Conservation (phyloP, 768 basidiomycete species). For the Xanthoconium purpureum region DNA sequence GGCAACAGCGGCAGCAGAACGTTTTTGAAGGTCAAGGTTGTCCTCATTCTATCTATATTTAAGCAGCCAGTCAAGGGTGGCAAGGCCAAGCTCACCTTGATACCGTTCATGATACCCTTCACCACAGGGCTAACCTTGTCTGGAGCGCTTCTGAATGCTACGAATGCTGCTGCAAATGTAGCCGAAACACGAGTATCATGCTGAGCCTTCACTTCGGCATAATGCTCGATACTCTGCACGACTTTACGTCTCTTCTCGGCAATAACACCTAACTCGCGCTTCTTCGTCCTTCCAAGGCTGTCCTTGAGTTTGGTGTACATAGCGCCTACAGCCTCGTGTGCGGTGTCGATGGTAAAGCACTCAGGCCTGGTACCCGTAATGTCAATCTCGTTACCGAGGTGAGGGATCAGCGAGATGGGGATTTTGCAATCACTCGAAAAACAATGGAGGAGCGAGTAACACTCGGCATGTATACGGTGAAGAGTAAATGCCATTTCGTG, state of each 20-base stretch:
- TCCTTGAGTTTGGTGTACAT: slow-evolving; percentile 77
- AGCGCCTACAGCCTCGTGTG: slow-evolving; percentile 62
- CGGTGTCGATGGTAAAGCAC: slow-evolving; percentile 78
- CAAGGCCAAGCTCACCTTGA: slow-evolving; percentile 65
- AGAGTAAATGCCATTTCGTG: slow-evolving; percentile 88
- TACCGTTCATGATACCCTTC: slow-evolving; percentile 94
- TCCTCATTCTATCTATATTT: slow-evolving; percentile 68
- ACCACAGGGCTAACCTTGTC: slow-evolving; percentile 95
- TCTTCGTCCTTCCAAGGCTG: slow-evolving; percentile 72
- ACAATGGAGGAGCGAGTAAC: slow-evolving; percentile 72
- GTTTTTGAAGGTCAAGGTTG: slow-evolving; percentile 81
- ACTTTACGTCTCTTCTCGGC: slow-evolving; percentile 73
- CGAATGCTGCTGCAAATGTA: slow-evolving; percentile 86
- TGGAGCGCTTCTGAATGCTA: slow-evolving; percentile 82
- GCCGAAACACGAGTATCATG: slow-evolving; percentile 87
- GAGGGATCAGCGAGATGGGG: slow-evolving; percentile 72
- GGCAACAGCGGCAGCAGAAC: slow-evolving; percentile 84
- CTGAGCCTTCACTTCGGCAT: slow-evolving; percentile 76
- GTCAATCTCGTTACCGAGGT: slow-evolving; percentile 74
- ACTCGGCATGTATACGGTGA: slow-evolving; percentile 76
- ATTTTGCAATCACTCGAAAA: slow-evolving; percentile 89
- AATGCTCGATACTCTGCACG: slow-evolving; percentile 69
- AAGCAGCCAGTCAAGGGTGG: slow-evolving; percentile 1
- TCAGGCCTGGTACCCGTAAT: slow-evolving; percentile 60
- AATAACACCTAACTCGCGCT: slow-evolving; percentile 68